A percentile compares a stretch with the other conserved stretches of the same genome.
phyloP scores from a whole-genome alignment of 352 stramenopile species.

The Aphanomyces euteiches region DNA sequence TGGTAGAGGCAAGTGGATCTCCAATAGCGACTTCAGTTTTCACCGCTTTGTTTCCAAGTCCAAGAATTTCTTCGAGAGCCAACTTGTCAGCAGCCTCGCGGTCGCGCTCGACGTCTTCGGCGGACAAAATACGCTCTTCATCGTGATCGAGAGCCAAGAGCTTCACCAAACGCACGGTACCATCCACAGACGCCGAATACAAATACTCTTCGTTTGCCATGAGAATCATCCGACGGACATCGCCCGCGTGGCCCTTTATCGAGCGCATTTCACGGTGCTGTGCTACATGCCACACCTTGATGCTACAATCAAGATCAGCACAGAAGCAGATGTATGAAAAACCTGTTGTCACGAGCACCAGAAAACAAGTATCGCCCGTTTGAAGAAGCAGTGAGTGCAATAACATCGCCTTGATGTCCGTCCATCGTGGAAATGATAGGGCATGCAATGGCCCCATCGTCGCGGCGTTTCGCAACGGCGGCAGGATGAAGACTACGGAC shows the following conservation, averaged over 20 bases:
- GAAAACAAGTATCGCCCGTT: slow-evolving; percentile 30
- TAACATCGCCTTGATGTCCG: slow-evolving; percentile 31
- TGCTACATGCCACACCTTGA: slow-evolving; percentile 31
- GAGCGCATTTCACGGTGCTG: slow-evolving; percentile 25
- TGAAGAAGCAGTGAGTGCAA: slow-evolving; percentile 18
- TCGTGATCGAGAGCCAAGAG: slow-evolving; percentile 12
- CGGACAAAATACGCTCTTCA: slow-evolving; percentile 15
- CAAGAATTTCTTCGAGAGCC: slow-evolving; percentile 29
- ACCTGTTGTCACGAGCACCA: slow-evolving; percentile 30
- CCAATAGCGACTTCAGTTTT: too few relatives aligned
- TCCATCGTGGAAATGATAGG: slow-evolving; percentile 22
- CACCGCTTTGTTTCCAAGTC: slow-evolving; percentile 16
- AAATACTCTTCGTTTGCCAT: slow-evolving; percentile 30
- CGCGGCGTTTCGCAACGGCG: slow-evolving; percentile 17
- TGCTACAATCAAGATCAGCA: not conserved
- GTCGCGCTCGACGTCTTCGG: slow-evolving; percentile 29
- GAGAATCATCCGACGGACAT: slow-evolving; percentile 30
- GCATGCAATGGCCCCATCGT: slow-evolving; percentile 27
- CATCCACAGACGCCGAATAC: slow-evolving; percentile 30
- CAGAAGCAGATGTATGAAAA: not conserved
- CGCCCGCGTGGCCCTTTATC: slow-evolving; percentile 31
- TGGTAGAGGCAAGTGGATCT: not conserved
- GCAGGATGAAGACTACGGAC: slow-evolving; percentile 23
- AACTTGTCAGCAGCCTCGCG: slow-evolving; percentile 29
- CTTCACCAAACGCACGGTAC: slow-evolving; percentile 24